These are phyloP conservation scores for Chimonanthus praecox DNA, from an alignment of 164 flowering plant genomes.

Conservation along the genomic window DNA sequence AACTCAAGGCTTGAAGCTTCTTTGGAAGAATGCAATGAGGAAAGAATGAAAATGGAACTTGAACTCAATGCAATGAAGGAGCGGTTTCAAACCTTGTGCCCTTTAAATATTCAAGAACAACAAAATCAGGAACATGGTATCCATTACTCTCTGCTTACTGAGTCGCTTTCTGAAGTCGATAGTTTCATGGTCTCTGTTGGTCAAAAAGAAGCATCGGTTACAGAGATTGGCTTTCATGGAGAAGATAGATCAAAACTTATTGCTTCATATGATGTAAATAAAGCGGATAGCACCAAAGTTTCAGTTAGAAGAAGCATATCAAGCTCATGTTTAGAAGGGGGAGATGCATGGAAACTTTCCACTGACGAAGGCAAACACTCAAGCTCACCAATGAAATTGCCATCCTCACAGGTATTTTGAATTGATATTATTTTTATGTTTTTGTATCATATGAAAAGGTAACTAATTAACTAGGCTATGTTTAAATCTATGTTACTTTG, in stretches of 20 bases:
- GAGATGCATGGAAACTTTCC: slow-evolving; percentile 11
- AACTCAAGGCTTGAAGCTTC: slow-evolving; percentile 66
- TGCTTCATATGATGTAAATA: neutral
- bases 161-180: slow-evolving; percentile 1
- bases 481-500: too few species aligned
- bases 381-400: neutral
- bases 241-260: neutral
- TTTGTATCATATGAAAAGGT: too few species aligned
- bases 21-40: slow-evolving; percentile 52
- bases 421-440: too few species aligned
- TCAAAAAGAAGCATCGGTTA: neutral
- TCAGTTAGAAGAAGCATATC: neutral
- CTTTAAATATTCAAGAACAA: slow-evolving; percentile 13
- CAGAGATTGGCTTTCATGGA: neutral
- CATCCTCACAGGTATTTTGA: neutral
- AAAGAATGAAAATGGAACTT: slow-evolving; percentile 32
- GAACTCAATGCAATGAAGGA: slow-evolving; percentile 44
- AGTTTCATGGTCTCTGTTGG: too few species aligned
- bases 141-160: neutral
- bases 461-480: too few species aligned
- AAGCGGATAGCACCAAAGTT: neutral
- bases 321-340: slow-evolving; percentile 2
- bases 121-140: slow-evolving; percentile 11
- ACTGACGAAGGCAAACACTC: neutral
- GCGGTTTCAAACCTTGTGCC: slow-evolving; percentile 23